Evolutionary conservation across 306 rosid genomes (phyloP).

Genomic region (Pterocarpus macrocarpus): DNA sequence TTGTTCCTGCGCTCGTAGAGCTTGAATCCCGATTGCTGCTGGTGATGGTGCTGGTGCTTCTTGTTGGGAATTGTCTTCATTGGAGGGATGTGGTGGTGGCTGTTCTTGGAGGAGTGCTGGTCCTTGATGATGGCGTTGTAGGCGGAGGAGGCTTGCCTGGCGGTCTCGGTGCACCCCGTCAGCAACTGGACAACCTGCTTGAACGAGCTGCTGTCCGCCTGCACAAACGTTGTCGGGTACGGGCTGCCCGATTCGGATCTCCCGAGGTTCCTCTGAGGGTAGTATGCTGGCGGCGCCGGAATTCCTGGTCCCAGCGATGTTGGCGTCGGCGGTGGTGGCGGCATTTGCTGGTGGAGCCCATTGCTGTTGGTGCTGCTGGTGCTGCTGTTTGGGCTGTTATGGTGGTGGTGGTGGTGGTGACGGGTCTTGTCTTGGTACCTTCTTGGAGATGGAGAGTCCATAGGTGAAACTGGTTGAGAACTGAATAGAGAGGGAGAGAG

Average conservation of each 20-base stretch:
- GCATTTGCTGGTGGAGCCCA: constrained; percentile 49
- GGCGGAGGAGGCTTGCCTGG: constrained; percentile 50
- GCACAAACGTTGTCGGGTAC: constrained; percentile 89
- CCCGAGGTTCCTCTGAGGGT: background rate
- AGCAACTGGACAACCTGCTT: constrained; percentile 95
- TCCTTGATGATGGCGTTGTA: constrained; percentile 33
- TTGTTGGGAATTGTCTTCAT: constrained; percentile 70
- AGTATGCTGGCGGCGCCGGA: constrained; percentile 47
- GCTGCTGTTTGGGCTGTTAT: constrained; percentile 35
- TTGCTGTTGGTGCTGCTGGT: constrained; percentile 51
- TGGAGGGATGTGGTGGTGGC: constrained; percentile 68
- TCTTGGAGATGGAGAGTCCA: constrained; percentile 62
- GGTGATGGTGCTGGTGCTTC: constrained; percentile 37
- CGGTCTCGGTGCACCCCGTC: constrained; percentile 82
- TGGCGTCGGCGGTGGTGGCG: constrained; percentile 29
- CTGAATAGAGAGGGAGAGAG: background rate
- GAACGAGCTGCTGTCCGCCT: constrained; percentile 83
- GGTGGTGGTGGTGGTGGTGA: constrained; percentile 26
- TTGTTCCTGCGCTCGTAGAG: constrained; percentile 91
- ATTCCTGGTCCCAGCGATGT: background rate
- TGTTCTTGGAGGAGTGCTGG: constrained; percentile 2
- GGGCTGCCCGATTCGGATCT: constrained; percentile 84
- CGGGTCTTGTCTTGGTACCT: constrained; percentile 7
- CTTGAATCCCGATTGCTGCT: constrained; percentile 68
- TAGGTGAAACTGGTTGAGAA: constrained; percentile 41